Evolutionary conservation across 2,329 filamentous ascomycete genomes (phyloP).

Genomic region (Alternaria gaisen): DNA sequence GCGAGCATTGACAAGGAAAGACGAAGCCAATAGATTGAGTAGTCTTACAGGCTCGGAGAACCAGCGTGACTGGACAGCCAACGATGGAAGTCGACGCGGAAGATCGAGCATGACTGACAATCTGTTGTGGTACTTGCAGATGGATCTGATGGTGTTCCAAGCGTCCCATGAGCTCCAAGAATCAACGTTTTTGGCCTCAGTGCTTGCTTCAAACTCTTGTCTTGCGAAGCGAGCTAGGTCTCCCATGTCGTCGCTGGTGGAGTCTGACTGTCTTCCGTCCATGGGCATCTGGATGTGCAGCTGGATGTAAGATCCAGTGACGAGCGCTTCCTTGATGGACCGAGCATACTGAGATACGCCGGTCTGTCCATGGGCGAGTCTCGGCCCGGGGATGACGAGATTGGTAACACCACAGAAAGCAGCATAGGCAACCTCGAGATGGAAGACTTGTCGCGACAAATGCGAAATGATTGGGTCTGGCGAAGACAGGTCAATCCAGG

Average conservation of each 20-base stretch:
- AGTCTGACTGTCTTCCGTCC: constrained; percentile 74
- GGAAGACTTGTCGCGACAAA: constrained; percentile 87
- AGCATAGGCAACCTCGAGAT: constrained; percentile 91
- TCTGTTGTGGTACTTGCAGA: constrained; percentile 84
- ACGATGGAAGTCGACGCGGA: constrained; percentile 66
- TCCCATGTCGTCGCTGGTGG: constrained; percentile 62
- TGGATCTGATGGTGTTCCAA: constrained; percentile 86
- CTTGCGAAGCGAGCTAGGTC: constrained; percentile 61
- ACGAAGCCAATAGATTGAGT: constrained; percentile 61
- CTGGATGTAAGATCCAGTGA: constrained; percentile 77
- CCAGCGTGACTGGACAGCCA: constrained; percentile 67
- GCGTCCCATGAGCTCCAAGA: constrained; percentile 88
- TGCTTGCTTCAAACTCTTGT: constrained; percentile 48
- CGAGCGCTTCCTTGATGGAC: constrained; percentile 81
- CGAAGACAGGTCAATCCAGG: constrained; percentile 92
- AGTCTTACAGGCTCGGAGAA: constrained; percentile 69
- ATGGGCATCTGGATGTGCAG: constrained; percentile 85
- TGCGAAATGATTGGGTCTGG: constrained; percentile 82
- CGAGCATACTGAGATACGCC: constrained; percentile 79
- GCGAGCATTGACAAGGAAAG: constrained; percentile 67
- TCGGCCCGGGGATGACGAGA: constrained; percentile 82
- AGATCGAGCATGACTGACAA: constrained; percentile 75
- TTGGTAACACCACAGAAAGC: constrained; percentile 92
- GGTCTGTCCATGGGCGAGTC: constrained; percentile 66
- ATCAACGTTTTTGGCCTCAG: constrained; percentile 62